Base-by-base conservation (phyloP, 2,329 filamentous ascomycete genomes). In the Cephalotrichum gorgonifer region DNA sequence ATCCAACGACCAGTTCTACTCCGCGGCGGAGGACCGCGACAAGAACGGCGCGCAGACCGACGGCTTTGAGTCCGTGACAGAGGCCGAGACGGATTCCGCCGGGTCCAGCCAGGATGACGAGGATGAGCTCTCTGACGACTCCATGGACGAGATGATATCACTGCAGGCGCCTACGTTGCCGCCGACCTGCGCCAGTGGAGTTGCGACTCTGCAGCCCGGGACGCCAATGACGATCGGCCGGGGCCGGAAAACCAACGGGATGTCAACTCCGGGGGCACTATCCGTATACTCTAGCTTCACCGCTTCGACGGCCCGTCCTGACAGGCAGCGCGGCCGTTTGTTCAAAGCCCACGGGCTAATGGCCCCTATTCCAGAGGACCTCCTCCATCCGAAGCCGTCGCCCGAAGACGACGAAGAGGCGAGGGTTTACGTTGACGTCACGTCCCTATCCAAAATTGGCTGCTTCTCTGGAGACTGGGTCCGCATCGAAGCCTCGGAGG, bases 401-500 rank as follows among this genome's bases (percentile, higher is more conserved):
- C 65, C 74, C 1, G 78, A 81, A 25, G 89, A 96, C 52, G 93
- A 98, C 53, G 89, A 95, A 55, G 85, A 94, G 57, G 83, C 88
- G 2, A 82, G 93, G 44, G 78, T 97, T 2, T 98, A 91, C 59
- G 90, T 98, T 5, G 89, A 96, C 57, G 85, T 94, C 7, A 83
- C 80, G 50, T 87, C 88, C 1, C 68, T 98, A 20, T 85, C 88
- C 14, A 89, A 90, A 56, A 85, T 98, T 48, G 90, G 91, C 15
- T 97, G 91, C 64, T 98, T 98, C 62, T 97, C 91, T 1, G 93
- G 93, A 27, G 93, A 98, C 61, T 98, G 93, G 93, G 88, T 95
- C 11, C 83, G 85, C 22, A 73, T 96, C 11, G 88, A 95, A 66
- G 75, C 80, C 6, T 78, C 86, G 0, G 77, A 86, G 55, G 87